Evolutionary conservation across 1,284 basidiomycete genomes (phyloP).

Genomic region (Agroathelia rolfsii): DNA sequence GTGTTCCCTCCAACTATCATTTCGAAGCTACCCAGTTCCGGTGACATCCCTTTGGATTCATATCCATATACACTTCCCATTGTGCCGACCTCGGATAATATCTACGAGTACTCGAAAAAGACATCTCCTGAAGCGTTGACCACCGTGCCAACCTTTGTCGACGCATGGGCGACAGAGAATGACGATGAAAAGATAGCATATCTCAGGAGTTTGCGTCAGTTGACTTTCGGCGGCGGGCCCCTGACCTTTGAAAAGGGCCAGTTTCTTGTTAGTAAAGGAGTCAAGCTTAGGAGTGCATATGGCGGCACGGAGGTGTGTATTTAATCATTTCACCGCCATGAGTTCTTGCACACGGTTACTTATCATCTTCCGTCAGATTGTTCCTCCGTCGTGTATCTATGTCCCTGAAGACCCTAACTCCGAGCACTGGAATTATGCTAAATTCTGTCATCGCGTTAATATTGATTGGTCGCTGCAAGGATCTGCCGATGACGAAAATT

Average conservation of each 20-base stretch:
- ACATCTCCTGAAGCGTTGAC: slow-evolving; percentile 20
- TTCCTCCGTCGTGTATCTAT: slow-evolving; percentile 11
- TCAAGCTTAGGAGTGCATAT: slow-evolving; percentile 19
- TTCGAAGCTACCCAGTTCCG: too few species aligned
- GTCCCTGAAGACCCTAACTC: slow-evolving; percentile 1
- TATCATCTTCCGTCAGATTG: too few species aligned
- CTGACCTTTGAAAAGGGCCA: slow-evolving; percentile 20
- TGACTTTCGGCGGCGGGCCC: slow-evolving; percentile 18
- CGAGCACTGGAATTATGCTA: slow-evolving; percentile 21
- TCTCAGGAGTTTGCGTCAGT: slow-evolving; percentile 17
- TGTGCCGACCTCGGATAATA: slow-evolving; percentile 21
- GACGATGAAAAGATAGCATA: slow-evolving; percentile 17
- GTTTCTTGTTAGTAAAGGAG: slow-evolving; percentile 17
- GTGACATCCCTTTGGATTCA: neutral
- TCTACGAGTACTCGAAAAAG: slow-evolving; percentile 20
- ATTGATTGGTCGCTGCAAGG: slow-evolving; percentile 22
- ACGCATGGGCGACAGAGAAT: slow-evolving; percentile 21
- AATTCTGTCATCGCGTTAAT: slow-evolving; percentile 14
- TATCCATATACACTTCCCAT: slow-evolving; percentile 11
- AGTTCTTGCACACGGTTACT: too few species aligned
- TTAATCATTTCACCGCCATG: too few species aligned
- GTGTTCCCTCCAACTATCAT: slow-evolving; percentile 17
- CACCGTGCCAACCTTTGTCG: slow-evolving; percentile 26
- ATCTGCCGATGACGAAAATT: too few species aligned
- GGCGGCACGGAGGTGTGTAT: slow-evolving; percentile 27